Base-by-base conservation (phyloP, 2,329 filamentous ascomycete genomes). In the Penicillium sp. region DNA sequence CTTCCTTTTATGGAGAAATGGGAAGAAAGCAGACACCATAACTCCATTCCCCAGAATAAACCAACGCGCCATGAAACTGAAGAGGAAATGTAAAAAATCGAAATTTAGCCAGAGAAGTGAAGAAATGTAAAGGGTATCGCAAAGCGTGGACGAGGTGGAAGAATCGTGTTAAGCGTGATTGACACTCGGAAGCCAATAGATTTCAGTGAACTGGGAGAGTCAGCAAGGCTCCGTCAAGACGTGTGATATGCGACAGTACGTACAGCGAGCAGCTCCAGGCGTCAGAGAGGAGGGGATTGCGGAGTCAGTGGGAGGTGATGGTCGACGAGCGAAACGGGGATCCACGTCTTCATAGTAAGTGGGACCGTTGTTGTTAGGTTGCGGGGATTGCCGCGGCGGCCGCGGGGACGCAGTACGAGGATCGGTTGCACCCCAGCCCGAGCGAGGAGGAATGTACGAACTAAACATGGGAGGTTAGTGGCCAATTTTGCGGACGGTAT, bases 261-360 rank as follows among this genome's bases (percentile, higher is more conserved):
- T 67, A 73, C 72, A 72, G 67, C 64, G 61, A 63, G 61, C 57
- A 58, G 24, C 55, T 49, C 75, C 76, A 40, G 76, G 74, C 9
- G 71, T 73, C 49, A 78, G 62, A 47, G 69, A 67, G 38, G 73
- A 60, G n/a, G 71, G 75, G 51, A 72, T 59, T 40, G 58, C 66
- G 37, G 58, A 61, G 60, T 55, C 63, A 59, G 49, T 62, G 56
- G 60, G 63, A 47, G 68, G 64, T 39, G 72, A 69, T 52, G 69
- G 67, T 24, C 62, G 65, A 42, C 66, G 61, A 55, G 86, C 89
- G 68, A 97, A 97, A 55, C 87, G 89, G 43, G 93, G 92, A 63
- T 96, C 92, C 13, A 96, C 85, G 71, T 97, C 93, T 79, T 97
- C 94, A 69, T 95, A 96, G 75, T 97, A 97, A 60, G 82, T 76